phyloP scores from a whole-genome alignment of 176 grass and related monocot genomes.

The Chrysopogon serrulatus region DNA sequence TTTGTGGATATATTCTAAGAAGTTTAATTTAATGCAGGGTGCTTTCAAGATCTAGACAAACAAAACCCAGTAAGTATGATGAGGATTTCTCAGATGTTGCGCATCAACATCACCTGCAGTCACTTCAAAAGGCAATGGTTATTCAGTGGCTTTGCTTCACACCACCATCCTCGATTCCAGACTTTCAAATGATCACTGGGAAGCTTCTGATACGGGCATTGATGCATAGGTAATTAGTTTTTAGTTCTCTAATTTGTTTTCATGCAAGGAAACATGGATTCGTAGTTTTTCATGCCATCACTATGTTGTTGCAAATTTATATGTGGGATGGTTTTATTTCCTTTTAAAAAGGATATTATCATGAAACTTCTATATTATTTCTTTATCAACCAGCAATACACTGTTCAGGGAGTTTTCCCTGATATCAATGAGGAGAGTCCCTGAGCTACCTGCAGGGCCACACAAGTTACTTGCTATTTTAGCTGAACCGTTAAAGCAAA shows the following conservation, averaged over 20 bases:
- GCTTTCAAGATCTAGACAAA: constrained; percentile 85
- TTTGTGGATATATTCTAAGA: not conserved
- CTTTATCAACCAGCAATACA: constrained; percentile 68
- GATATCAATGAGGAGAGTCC: constrained; percentile 90
- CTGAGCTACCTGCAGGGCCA: constrained; percentile 82
- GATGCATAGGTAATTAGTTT: constrained; percentile 74
- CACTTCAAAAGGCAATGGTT: constrained; percentile 92
- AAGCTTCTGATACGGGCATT: constrained; percentile 92
- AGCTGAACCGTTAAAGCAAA: constrained; percentile 90
- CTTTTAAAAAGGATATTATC: not conserved
- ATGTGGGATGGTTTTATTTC: not conserved
- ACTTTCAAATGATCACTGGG: constrained; percentile 62
- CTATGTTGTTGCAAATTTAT: not conserved
- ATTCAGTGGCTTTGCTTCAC: constrained; percentile 99
- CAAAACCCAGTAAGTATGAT: constrained; percentile 46
- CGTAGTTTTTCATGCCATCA: not conserved
- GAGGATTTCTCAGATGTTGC: constrained; percentile 67
- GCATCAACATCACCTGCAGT: constrained; percentile 72
- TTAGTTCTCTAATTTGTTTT: constrained; percentile 21
- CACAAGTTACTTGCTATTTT: constrained; percentile 95
- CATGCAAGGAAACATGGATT: constrained; percentile 1
- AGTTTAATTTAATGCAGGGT: constrained; percentile 46
- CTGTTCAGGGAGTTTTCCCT: constrained; percentile 92
- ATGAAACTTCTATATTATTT: constrained; percentile 29
- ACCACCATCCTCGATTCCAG: constrained; percentile 70